Percentiles rank a stretch among this genome's conserved stretches.
These are phyloP conservation scores for Chalaropsis thielavioides DNA, from an alignment of 2,329 filamentous ascomycete genomes.

Conservation along the genomic window DNA sequence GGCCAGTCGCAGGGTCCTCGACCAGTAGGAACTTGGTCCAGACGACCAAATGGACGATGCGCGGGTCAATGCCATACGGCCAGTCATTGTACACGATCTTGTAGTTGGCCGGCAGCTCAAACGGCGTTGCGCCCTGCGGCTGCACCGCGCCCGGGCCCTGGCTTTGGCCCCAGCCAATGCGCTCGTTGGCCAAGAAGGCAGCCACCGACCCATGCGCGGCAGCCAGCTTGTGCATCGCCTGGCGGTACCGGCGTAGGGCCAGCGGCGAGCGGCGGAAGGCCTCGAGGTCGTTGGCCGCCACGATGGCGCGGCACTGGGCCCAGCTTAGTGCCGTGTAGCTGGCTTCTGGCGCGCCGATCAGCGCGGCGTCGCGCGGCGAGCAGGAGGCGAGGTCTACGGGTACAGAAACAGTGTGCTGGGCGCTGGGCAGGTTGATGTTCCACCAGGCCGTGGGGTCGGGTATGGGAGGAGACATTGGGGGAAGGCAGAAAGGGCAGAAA, in stretches of 20 bases:
- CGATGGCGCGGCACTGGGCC: conserved; percentile 51
- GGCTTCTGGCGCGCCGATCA: conserved; percentile 56
- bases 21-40: conserved; percentile 82
- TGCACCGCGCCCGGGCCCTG: neutral
- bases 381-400: conserved; percentile 54
- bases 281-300: conserved; percentile 53
- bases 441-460: conserved; percentile 46
- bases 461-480: neutral
- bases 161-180: conserved; percentile 48
- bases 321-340: conserved; percentile 52
- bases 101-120: conserved; percentile 36
- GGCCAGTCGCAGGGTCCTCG: conserved; percentile 49
- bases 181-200: conserved; percentile 56
- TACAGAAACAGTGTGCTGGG: conserved; percentile 49
- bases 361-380: conserved; percentile 51
- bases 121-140: conserved; percentile 5
- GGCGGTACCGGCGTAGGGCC: conserved; percentile 62
- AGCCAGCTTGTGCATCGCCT: conserved; percentile 50
- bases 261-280: conserved; percentile 63
- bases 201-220: conserved; percentile 60
- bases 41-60: conserved; percentile 72
- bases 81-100: conserved; percentile 82
- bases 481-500: neutral
- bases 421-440: conserved; percentile 61
- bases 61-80: conserved; percentile 72